Base-by-base conservation (phyloP, 306 rosid species). In the Prunus campanulata region DNA sequence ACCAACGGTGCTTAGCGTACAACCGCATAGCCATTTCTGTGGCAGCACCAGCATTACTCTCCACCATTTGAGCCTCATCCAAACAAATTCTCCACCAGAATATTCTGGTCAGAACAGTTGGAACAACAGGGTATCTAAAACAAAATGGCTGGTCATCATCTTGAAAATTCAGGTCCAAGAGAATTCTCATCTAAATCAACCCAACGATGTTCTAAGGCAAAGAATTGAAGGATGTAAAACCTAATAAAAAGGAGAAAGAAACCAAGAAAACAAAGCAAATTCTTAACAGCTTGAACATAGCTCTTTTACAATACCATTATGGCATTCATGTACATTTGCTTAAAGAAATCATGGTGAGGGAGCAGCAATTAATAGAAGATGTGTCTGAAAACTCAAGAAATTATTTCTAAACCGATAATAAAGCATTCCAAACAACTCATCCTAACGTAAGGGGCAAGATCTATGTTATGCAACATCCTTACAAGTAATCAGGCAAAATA, bases 31-130 rank as follows among this genome's bases (percentile, higher is more conserved):
- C 97, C 98, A 90, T 95, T 86, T 92, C 98, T 39, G 96, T 89
- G 75, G 96, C 91, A 63, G 97, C 90, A 39, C 92, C 71, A 66
- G 86, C 86, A 89, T 86, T 94, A 77, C 92, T 88, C 89, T 95
- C 98, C 67, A 95, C 98, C 98, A 95, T 95, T 81, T 95, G 98
- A 77, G 92, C 97, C 91, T 95, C 98, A 82, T 95, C 98, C 86
- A 95, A 84, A 84, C 98, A 95, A 83, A 95, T 79, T 83, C 98
- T 90, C 97, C 98, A 95, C 97, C 98, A 95, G 79, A 82, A 88
- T 86, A 92, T 89, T 88, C 96, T 92, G 59, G 98, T 95, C 73
- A 95, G 96, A 72, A 78, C 84, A 66, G 97, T 95, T 77, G 98
- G 98, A 81, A 89, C 76, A 79, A 95, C 97, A 51, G 97, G 98